phyloP scores from a whole-genome alignment of 164 flowering plant genomes.

The Tetrastigma voinierianum region DNA sequence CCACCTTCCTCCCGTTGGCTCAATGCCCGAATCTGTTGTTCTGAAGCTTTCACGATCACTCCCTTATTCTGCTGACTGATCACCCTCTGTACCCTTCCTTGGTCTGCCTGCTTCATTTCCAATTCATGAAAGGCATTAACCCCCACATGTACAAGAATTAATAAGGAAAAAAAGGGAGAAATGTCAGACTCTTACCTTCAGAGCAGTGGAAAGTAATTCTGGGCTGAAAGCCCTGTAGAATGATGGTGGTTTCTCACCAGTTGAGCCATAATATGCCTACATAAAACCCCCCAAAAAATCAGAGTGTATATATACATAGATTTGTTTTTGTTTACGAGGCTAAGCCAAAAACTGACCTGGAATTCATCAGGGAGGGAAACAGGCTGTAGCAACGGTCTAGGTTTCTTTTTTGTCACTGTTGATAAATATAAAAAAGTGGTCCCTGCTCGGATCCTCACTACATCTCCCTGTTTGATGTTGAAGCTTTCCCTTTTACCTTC shows the following conservation, averaged over 20 bases:
- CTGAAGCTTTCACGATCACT: conserved; percentile 29
- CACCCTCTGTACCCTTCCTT: conserved; percentile 34
- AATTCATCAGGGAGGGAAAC: no score
- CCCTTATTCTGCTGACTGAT: conserved; percentile 34
- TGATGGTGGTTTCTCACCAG: no score
- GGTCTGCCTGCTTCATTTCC: conserved; percentile 17
- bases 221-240: no score
- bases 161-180: conserved; percentile 11
- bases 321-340: no score
- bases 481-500: conserved; percentile 34
- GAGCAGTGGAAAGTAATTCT: no score
- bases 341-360: no score
- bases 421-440: conserved; percentile 37
- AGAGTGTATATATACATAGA: no score
- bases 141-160: no score
- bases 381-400: no score
- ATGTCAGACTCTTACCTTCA: conserved; percentile 37
- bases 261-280: no score
- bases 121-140: no score
- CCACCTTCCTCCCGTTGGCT: conserved; percentile 30
- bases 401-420: conserved; percentile 47
- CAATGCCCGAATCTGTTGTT: conserved; percentile 40
- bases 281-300: no score
- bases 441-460: conserved; percentile 45
- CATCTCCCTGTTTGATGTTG: conserved; percentile 40